Percentiles rank a stretch among this genome's conserved stretches.
Evolutionary conservation across 805 yeast species (phyloP).

Genomic region (Cyberlindnera amylophila): DNA sequence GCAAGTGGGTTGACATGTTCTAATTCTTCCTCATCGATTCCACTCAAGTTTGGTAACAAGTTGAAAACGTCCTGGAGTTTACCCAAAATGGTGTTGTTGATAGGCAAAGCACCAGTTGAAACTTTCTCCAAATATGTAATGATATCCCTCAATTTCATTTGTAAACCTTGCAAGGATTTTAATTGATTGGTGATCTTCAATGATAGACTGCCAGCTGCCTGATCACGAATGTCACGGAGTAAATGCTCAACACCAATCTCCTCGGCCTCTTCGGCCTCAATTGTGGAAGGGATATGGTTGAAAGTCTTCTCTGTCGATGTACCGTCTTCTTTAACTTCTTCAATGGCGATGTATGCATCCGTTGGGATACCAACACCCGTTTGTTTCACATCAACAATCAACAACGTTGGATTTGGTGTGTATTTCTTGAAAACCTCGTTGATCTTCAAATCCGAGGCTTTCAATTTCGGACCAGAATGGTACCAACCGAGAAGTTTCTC

Average conservation of each 20-base stretch:
- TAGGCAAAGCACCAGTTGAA: conserved; percentile 65
- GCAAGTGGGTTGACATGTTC: conserved; percentile 50
- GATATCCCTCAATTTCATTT: conserved; percentile 73
- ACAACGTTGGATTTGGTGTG: conserved; percentile 72
- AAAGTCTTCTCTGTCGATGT: conserved; percentile 89
- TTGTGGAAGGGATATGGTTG: conserved; percentile 85
- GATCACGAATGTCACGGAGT: conserved; percentile 90
- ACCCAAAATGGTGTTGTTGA: conserved; percentile 86
- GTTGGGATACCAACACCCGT: conserved; percentile 86
- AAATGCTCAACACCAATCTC: conserved; percentile 98
- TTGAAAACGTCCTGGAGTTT: conserved; percentile 94
- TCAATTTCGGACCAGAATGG: conserved; percentile 93
- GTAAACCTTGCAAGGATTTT: conserved; percentile 82
- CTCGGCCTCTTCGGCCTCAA: conserved; percentile 98
- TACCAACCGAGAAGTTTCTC: conserved; percentile 99
- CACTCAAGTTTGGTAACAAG: conserved; percentile 73
- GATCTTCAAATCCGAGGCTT: conserved; percentile 83
- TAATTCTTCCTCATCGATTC: conserved; percentile 32
- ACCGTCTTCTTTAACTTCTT: conserved; percentile 95
- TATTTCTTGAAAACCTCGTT: conserved; percentile 86
- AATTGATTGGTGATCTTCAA: conserved; percentile 85
- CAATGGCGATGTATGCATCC: conserved; percentile 89
- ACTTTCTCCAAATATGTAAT: conserved; percentile 76
- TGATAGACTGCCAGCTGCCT: conserved; percentile 91
- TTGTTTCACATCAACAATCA: conserved; percentile 90